These are phyloP conservation scores for Colletotrichum cuscutae DNA, from an alignment of 2,329 filamentous ascomycete genomes.

Conservation along the genomic window DNA sequence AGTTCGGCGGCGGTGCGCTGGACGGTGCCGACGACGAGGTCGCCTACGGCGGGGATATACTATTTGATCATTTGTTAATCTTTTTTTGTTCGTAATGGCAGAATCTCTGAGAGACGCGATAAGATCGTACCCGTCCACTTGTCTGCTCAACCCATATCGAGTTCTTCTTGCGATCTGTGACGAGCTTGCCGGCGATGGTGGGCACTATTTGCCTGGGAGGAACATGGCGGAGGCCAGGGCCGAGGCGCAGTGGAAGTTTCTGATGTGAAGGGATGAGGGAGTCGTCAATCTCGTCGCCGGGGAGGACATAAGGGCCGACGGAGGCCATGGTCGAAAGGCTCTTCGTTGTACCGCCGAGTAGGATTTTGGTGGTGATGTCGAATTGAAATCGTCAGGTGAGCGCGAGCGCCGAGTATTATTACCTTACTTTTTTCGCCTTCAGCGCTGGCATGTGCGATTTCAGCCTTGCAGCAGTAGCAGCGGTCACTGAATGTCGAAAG, in stretches of 20 bases:
- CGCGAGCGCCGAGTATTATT: background rate
- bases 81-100: conserved; percentile 40
- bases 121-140: conserved; percentile 68
- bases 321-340: conserved; percentile 60
- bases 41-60: conserved; percentile 83
- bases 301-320: conserved; percentile 76
- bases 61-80: conserved; percentile 49
- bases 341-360: background rate
- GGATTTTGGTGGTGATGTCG: background rate
- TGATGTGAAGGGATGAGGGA: conserved; percentile 73
- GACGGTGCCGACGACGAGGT: conserved; percentile 89
- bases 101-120: background rate
- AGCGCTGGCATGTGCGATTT: background rate
- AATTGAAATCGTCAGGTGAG: conserved; percentile 8
- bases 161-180: conserved; percentile 77
- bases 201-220: conserved; percentile 79
- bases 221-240: conserved; percentile 84
- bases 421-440: background rate
- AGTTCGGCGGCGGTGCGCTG: conserved; percentile 79
- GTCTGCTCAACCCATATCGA: conserved; percentile 81
- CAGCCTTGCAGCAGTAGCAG: conserved; percentile 31
- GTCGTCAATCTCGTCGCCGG: conserved; percentile 79
- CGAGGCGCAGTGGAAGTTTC: conserved; percentile 80
- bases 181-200: conserved; percentile 74
- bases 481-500: conserved; percentile 27